A percentile compares a stretch with the other conserved stretches of the same genome.
phyloP scores from a whole-genome alignment of 305 asterid genomes.

The Lippia alba region DNA sequence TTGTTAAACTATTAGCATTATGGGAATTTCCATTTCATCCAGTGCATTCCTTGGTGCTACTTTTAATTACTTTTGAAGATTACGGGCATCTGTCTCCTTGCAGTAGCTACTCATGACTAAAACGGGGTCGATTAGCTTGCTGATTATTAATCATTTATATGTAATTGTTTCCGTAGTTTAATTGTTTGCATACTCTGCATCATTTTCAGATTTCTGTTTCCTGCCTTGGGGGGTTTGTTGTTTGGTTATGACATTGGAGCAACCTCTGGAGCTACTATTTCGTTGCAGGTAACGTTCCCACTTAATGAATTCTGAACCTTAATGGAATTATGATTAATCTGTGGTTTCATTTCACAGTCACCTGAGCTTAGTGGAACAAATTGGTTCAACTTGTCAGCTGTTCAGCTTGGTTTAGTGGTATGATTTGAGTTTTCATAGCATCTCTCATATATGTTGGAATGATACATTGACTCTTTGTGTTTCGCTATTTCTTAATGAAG shows the following conservation, averaged over 20 bases:
- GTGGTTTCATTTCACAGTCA: conserved; percentile 57
- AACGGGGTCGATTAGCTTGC: conserved; percentile 4
- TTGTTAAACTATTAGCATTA: neutral
- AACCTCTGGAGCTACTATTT: conserved; percentile 93
- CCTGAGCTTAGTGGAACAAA: conserved; percentile 88
- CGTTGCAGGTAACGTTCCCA: conserved; percentile 72
- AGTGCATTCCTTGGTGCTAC: conserved; percentile 4
- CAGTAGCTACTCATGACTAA: neutral
- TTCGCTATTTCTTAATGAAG: conserved; percentile 48
- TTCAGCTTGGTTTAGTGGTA: conserved; percentile 98
- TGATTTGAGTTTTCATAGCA: conserved; percentile 33
- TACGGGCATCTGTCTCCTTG: conserved; percentile 4
- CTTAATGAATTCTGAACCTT: conserved; percentile 26
- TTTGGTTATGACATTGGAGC: conserved; percentile 99
- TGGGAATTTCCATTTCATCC: neutral
- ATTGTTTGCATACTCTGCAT: conserved; percentile 23
- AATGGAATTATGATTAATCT: conserved; percentile 5
- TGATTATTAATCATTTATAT: conserved; percentile 8
- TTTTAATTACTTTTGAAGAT: conserved; percentile 11
- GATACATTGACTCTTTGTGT: conserved; percentile 21
- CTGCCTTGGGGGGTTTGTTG: conserved; percentile 93
- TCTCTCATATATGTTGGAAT: conserved; percentile 13
- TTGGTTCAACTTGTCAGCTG: conserved; percentile 89
- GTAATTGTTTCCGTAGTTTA: neutral
- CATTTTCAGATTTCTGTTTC: conserved; percentile 78